Conservation (phyloP, 352 stramenopile genomes). For the Pythium aquatile region DNA sequence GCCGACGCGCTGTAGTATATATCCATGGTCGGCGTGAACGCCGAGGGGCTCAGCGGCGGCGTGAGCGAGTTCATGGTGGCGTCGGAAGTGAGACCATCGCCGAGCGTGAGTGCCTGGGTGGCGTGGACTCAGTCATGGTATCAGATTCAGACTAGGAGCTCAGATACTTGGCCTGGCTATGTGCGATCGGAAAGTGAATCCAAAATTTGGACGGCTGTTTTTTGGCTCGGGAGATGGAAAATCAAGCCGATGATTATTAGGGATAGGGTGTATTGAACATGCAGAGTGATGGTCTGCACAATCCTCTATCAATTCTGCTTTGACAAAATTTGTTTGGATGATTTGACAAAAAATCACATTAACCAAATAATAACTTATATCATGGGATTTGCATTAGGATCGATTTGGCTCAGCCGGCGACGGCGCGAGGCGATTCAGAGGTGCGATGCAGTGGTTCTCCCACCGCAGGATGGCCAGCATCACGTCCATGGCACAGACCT, state of each 20-base stretch:
- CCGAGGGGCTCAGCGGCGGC: constrained; percentile 15
- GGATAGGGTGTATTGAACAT: background rate
- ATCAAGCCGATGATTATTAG: background rate
- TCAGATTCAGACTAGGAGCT: background rate
- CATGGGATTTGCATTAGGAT: background rate
- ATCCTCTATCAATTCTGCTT: background rate
- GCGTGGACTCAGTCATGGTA: background rate
- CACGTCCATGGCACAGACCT: constrained; percentile 29
- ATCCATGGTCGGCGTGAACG: constrained; percentile 26
- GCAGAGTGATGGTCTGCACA: background rate
- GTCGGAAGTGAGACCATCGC: background rate
- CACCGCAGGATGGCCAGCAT: constrained; percentile 28
- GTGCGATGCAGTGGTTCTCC: constrained; percentile 31
- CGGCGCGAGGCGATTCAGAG: constrained; percentile 23
- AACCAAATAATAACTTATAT: constrained; percentile 1
- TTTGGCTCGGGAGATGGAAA: too few species aligned
- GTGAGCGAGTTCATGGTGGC: constrained; percentile 6
- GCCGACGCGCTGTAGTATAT: constrained; percentile 16
- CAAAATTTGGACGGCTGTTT: background rate
- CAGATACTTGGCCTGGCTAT: background rate
- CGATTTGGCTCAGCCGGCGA: background rate
- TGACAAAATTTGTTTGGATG: background rate
- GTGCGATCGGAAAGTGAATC: background rate
- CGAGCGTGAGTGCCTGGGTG: background rate
- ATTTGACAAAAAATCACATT: background rate